Conservation (phyloP, 1,139 yeast species). For the Zygoascus sp. region DNA sequence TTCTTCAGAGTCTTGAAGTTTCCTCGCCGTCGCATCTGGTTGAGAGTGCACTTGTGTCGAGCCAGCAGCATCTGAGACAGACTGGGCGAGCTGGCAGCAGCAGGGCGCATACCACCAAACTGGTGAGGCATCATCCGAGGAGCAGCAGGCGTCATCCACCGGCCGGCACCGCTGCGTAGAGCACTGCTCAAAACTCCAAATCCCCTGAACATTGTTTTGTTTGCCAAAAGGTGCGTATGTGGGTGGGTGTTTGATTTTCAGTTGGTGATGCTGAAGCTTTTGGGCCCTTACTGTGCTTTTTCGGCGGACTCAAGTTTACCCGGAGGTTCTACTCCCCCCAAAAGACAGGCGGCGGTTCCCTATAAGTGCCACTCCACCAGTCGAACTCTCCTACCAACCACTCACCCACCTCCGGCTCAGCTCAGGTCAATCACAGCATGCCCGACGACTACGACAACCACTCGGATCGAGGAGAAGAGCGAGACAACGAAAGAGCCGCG, state of each 20-base stretch:
- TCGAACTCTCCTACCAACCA: neutral
- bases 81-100: too few species aligned
- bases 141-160: neutral
- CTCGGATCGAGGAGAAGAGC: neutral
- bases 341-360: too few species aligned
- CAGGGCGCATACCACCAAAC: neutral
- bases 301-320: constrained; percentile 1
- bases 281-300: neutral
- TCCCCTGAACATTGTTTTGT: neutral
- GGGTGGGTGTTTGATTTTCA: too few species aligned
- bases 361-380: neutral
- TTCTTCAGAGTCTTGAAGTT: constrained; percentile 35
- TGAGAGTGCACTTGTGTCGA: constrained; percentile 21
- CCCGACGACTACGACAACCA: constrained; percentile 1
- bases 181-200: neutral
- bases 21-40: constrained; percentile 30
- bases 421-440: too few species aligned
- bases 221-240: too few species aligned
- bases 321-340: neutral
- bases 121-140: neutral
- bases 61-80: too few species aligned
- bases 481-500: neutral
- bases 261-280: constrained; percentile 2
- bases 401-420: too few species aligned
- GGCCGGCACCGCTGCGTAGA: neutral